Evolutionary conservation across 208 protist species (phyloP).

Genomic region (Acanthamoeba royreba): DNA sequence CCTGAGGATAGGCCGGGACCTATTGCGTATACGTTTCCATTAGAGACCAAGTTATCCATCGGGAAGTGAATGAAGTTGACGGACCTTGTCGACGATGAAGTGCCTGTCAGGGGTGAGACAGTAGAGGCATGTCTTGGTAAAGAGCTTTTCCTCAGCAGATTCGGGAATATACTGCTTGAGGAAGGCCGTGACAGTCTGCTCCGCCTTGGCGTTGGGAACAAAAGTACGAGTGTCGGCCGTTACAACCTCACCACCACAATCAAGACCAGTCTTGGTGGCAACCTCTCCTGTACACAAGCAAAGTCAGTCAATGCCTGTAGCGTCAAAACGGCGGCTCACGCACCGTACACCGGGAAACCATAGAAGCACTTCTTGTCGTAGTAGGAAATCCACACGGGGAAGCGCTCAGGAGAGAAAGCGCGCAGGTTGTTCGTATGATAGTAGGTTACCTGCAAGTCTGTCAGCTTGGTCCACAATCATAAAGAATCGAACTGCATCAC

Average conservation of each 20-base stretch:
- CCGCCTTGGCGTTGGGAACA: background rate
- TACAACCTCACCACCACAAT: too few species aligned
- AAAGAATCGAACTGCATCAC: too few species aligned
- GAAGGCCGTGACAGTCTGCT: background rate
- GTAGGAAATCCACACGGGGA: slow-evolving; percentile 45
- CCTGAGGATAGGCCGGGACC: slow-evolving; percentile 5
- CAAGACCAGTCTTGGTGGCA: background rate
- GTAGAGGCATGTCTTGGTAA: slow-evolving; percentile 44
- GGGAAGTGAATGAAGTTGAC: too few species aligned
- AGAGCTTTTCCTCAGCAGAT: background rate
- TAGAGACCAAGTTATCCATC: too few species aligned
- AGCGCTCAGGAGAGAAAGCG: background rate
- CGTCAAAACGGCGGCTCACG: background rate
- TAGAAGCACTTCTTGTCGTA: slow-evolving; percentile 30
- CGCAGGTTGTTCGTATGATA: slow-evolving; percentile 3
- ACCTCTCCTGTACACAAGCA: background rate
- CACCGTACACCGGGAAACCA: slow-evolving; percentile 43
- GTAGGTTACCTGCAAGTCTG: slow-evolving; percentile 46
- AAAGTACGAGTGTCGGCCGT: background rate
- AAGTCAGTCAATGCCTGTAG: too few species aligned
- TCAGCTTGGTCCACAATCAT: background rate
- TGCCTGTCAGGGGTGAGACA: background rate
- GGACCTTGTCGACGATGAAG: background rate
- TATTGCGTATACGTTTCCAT: too few species aligned
- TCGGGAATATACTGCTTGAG: too few species aligned